These are phyloP conservation scores for Gelatoporia subvermispora DNA, from an alignment of 768 basidiomycete genomes.

Conservation along the genomic window DNA sequence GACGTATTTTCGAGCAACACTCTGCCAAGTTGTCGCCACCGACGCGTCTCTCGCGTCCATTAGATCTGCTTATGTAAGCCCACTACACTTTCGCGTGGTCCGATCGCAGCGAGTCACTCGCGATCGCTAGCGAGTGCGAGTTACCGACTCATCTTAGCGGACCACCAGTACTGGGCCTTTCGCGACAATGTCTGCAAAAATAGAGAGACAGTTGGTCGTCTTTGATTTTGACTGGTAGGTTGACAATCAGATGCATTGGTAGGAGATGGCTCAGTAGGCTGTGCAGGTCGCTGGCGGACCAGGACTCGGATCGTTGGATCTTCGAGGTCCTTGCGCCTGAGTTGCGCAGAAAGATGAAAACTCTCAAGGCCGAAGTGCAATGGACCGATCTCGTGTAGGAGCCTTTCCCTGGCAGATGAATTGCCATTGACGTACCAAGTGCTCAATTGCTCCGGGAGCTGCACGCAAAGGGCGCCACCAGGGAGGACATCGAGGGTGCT, in stretches of 20 bases:
- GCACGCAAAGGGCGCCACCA: constrained; percentile 61
- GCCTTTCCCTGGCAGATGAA: neutral
- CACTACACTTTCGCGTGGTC: too few species aligned
- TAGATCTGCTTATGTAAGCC: too few species aligned
- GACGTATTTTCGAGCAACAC: too few species aligned
- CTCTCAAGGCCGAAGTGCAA: constrained; percentile 56
- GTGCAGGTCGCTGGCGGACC: constrained; percentile 82
- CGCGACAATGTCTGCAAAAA: constrained; percentile 16
- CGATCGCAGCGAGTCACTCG: too few species aligned
- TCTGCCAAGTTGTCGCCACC: too few species aligned
- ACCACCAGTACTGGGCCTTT: too few species aligned
- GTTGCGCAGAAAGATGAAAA: constrained; percentile 77
- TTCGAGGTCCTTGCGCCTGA: constrained; percentile 85
- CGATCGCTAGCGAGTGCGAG: too few species aligned
- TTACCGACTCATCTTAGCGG: too few species aligned
- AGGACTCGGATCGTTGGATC: constrained; percentile 94
- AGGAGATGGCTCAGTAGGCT: neutral
- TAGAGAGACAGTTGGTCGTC: constrained; percentile 68
- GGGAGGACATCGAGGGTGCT: constrained; percentile 71
- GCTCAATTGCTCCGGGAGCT: constrained; percentile 70
- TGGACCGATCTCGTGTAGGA: constrained; percentile 95
- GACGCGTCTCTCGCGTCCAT: too few species aligned
- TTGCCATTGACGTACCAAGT: constrained; percentile 29
- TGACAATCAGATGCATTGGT: too few species aligned
- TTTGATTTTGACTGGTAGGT: constrained; percentile 95